Evolutionary conservation across 306 rosid genomes (phyloP).

Genomic region (Acacia melanoxylon): DNA sequence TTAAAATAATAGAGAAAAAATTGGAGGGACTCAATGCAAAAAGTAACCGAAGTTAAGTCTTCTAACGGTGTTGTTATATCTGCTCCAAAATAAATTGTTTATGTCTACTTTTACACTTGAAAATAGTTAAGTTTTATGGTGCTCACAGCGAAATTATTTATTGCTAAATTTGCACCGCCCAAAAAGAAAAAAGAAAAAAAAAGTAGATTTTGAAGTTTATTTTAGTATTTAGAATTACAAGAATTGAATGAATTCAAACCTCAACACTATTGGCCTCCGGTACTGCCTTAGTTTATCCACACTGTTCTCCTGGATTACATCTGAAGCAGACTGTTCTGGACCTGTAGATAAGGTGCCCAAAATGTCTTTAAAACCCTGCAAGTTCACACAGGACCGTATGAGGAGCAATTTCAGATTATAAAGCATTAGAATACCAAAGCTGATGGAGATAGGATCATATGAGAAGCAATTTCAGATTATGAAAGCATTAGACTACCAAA

Average conservation of each 20-base stretch:
- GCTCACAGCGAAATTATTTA: too few species aligned
- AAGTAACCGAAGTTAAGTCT: too few species aligned
- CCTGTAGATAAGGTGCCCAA: conserved; percentile 36
- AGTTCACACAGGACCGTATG: conserved; percentile 13
- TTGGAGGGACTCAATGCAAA: too few species aligned
- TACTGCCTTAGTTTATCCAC: conserved; percentile 38
- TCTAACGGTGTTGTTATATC: too few species aligned
- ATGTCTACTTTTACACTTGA: too few species aligned
- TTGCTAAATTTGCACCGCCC: too few species aligned
- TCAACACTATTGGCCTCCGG: conserved; percentile 43
- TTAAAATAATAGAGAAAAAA: too few species aligned
- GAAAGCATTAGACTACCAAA: background rate
- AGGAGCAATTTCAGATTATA: background rate
- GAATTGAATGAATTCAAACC: conserved; percentile 49
- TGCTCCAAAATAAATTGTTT: too few species aligned
- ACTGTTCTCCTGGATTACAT: conserved; percentile 37
- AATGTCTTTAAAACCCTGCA: conserved; percentile 82
- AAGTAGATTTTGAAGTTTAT: too few species aligned
- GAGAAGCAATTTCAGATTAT: conserved; percentile 14
- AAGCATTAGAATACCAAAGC: background rate
- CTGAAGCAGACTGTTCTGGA: conserved; percentile 41
- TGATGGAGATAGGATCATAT: background rate
- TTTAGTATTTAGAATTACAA: background rate
- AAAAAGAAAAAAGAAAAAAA: too few species aligned
- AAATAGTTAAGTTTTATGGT: too few species aligned